Evolutionary conservation across 2,329 filamentous ascomycete species (phyloP).

Genomic region (Calycina herbarum): DNA sequence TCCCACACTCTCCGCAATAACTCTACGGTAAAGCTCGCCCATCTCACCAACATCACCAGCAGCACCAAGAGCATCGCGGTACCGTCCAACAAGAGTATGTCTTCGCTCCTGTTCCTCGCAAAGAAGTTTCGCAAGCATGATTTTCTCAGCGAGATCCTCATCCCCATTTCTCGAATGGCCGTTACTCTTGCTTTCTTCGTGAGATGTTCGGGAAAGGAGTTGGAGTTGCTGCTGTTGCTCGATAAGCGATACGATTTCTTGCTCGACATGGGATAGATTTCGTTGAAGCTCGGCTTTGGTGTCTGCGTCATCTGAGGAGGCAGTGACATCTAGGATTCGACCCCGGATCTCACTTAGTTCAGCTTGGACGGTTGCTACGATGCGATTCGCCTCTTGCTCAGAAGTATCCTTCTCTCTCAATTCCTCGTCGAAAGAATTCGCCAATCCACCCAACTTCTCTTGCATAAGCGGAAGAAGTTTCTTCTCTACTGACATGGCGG

Average conservation of each 20-base stretch:
- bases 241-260: conserved; percentile 33
- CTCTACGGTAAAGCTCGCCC: conserved; percentile 66
- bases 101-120: conserved; percentile 50
- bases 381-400: conserved; percentile 65
- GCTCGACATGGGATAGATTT: conserved; percentile 27
- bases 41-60: conserved; percentile 68
- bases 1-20: conserved; percentile 65
- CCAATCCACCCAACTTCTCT: conserved; percentile 71
- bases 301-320: conserved; percentile 26
- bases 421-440: conserved; percentile 72
- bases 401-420: conserved; percentile 71
- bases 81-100: conserved; percentile 62
- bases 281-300: conserved; percentile 23
- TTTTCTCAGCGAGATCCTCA: conserved; percentile 52
- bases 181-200: conserved; percentile 50
- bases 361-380: conserved; percentile 65
- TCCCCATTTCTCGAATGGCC: conserved; percentile 48
- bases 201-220: conserved; percentile 41
- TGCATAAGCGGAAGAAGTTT: conserved; percentile 69
- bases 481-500: conserved; percentile 67
- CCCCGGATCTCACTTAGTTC: conserved; percentile 64
- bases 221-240: conserved; percentile 50
- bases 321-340: conserved; percentile 56
- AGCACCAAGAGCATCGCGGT: conserved; percentile 66
- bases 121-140: conserved; percentile 59